Conservation (phyloP, 345 rosid species). For the Litchi chinensis region DNA sequence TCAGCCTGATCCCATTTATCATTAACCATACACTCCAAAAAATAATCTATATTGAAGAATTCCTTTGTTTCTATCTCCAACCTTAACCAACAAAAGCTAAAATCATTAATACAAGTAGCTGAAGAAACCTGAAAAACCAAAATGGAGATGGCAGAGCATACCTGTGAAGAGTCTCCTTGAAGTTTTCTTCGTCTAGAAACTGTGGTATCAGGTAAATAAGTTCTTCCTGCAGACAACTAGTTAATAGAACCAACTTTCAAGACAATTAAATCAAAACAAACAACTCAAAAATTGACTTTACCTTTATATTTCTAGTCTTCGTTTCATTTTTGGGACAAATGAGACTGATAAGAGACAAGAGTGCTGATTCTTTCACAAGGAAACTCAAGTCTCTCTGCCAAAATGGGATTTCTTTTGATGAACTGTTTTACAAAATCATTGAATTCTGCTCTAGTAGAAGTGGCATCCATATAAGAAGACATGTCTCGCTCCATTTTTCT, state of each 20-base stretch:
- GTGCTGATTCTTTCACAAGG: background rate
- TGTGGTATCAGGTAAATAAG: conserved; percentile 41
- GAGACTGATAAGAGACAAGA: conserved; percentile 1
- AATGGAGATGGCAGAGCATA: conserved; percentile 5
- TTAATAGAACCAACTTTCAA: background rate
- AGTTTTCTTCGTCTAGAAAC: conserved; percentile 41
- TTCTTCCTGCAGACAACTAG: conserved; percentile 41
- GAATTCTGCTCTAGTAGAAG: conserved; percentile 13
- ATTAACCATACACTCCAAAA: conserved; percentile 49
- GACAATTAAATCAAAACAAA: background rate
- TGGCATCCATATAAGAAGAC: background rate
- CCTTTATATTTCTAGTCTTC: background rate
- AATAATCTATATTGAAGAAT: conserved; percentile 59
- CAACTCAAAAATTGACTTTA: background rate
- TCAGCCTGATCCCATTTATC: conserved; percentile 64
- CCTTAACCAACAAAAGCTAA: conserved; percentile 36
- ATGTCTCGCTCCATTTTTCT: conserved; percentile 6
- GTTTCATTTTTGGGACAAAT: background rate
- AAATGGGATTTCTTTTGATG: background rate
- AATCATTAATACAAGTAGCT: conserved; percentile 12
- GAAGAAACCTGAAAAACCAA: conserved; percentile 3
- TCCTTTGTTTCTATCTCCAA: conserved; percentile 68
- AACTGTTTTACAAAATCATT: background rate
- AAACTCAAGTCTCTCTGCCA: conserved; percentile 10
- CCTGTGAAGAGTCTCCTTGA: conserved; percentile 40